Evolutionary conservation across 371 early-diverging fungal genomes (phyloP), one percentile per base, ranked within the genome.

Genomic region (Mortierella sp.): DNA sequence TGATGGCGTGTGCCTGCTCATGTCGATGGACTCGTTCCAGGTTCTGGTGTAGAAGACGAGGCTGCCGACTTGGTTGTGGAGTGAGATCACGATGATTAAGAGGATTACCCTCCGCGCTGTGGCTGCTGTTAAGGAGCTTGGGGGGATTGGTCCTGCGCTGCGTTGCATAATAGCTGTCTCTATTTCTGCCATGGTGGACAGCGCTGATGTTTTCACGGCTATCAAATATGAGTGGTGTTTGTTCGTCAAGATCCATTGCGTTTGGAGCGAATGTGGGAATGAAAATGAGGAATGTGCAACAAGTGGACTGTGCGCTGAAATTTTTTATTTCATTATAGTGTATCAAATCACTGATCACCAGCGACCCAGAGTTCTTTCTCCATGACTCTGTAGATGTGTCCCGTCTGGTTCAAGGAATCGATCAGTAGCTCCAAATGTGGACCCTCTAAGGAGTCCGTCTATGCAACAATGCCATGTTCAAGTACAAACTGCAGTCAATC

Each of bases 301-400:
- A 42, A 52, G 23, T 62, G 43, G 24, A 44, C n/a, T 19, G 30
- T 56, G 53, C 21, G 6, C 26, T 19, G 9, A 27, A 19, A 41
- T 3, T n/a, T 41, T 56, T 50, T 50, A 32, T 50, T 68, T 56
- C 50, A 28, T 32, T 47, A 15, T 26, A 32, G 39, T 21, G 60
- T 30, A n/a, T 41, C 31, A 28, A 39, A 53, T 48, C 61, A 48
- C n/a, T 41, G 44, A 46, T 59, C 56, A 9, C 44, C 69, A 8
- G 78, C 63, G 23, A 78, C 70, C 70, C 76, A 75, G 19, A 78
- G 66, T 21, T 70, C 67, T 53, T 70, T 78, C 32, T 78, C 78
- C 39, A 70, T 49, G 0, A 58, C 62, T 26, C 66, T 49, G 26
- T 65, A 78, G 52, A 78, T 70, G 21, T 66, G 78, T 39, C 78